Conservation (phyloP, 2,329 filamentous ascomycete species). For the Diplodia sapinea region DNA sequence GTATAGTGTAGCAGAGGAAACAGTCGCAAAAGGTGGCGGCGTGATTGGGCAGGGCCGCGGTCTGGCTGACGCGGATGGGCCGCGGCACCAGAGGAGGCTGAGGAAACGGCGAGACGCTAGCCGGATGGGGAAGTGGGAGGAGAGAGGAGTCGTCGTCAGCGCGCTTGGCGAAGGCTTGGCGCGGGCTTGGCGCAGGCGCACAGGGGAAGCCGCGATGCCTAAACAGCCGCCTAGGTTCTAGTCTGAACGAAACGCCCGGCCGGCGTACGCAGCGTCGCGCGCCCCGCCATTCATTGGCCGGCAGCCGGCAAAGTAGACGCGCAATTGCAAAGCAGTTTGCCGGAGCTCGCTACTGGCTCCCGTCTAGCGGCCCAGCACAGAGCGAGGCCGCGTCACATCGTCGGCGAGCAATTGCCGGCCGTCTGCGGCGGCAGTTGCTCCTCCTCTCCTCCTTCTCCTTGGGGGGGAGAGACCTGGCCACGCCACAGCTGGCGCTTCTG, state of each 20-base stretch:
- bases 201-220: slow-evolving; percentile 5
- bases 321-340: not conserved
- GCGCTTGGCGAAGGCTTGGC: slow-evolving; percentile 26
- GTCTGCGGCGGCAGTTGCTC: not conserved
- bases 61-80: slow-evolving; percentile 14
- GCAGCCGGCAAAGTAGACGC: slow-evolving; percentile 5
- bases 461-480: too few relatives aligned
- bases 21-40: not conserved
- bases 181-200: slow-evolving; percentile 8
- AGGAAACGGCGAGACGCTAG: slow-evolving; percentile 5
- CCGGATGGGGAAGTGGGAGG: slow-evolving; percentile 5
- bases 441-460: too few relatives aligned
- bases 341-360: not conserved
- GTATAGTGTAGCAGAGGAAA: not conserved
- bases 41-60: slow-evolving; percentile 13
- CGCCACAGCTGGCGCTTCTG: not conserved
- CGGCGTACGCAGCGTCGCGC: not conserved
- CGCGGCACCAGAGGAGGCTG: slow-evolving; percentile 11
- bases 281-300: slow-evolving; percentile 18
- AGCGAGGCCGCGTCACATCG: slow-evolving; percentile 21
- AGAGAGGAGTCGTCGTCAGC: slow-evolving; percentile 24
- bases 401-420: not conserved
- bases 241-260: slow-evolving; percentile 13
- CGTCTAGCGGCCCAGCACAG: slow-evolving; percentile 4
- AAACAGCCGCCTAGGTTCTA: not conserved